Evolutionary conservation across 2,329 filamentous ascomycete species (phyloP).

Genomic region (Fusarium miscanthi): DNA sequence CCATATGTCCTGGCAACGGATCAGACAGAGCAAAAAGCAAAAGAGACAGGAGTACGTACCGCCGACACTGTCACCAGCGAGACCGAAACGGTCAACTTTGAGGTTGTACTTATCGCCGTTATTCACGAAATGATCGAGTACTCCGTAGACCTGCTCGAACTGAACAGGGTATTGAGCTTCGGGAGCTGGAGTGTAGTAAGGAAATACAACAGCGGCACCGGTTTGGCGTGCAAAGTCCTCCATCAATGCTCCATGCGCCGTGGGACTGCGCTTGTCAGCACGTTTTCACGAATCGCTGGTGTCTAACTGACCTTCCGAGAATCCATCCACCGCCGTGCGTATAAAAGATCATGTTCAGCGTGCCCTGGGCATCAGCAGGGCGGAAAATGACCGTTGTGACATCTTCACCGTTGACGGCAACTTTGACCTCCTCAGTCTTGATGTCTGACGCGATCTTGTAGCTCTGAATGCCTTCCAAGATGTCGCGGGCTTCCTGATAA

Average conservation of each 20-base stretch:
- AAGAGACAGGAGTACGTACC: too few relatives aligned
- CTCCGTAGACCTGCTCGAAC: constrained; percentile 19
- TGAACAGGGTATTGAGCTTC: constrained; percentile 30
- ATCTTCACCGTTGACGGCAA: constrained; percentile 7
- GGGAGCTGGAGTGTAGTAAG: constrained; percentile 24
- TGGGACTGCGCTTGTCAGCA: neutral
- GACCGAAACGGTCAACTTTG: neutral
- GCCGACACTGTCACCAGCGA: constrained; percentile 28
- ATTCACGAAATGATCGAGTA: constrained; percentile 8
- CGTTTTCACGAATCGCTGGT: rapidly evolving
- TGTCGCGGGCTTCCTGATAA: constrained; percentile 22
- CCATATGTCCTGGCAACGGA: constrained; percentile 34
- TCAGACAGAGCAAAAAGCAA: too few relatives aligned
- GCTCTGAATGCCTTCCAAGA: constrained; percentile 21
- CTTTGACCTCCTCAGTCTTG: neutral
- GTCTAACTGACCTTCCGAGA: constrained; percentile 7
- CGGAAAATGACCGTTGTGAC: constrained; percentile 10
- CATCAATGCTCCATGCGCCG: constrained; percentile 22
- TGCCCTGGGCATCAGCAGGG: neutral
- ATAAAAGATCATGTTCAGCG: constrained; percentile 29
- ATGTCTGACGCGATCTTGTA: constrained; percentile 11
- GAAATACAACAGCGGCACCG: constrained; percentile 21
- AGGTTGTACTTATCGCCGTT: constrained; percentile 13
- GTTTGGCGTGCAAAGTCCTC: constrained; percentile 25
- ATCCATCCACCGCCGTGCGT: constrained; percentile 32